Percentiles rank a stretch among this genome's conserved stretches.
Evolutionary conservation across 805 yeast genomes (phyloP).

Genomic region (Monosporozyma siamensis): DNA sequence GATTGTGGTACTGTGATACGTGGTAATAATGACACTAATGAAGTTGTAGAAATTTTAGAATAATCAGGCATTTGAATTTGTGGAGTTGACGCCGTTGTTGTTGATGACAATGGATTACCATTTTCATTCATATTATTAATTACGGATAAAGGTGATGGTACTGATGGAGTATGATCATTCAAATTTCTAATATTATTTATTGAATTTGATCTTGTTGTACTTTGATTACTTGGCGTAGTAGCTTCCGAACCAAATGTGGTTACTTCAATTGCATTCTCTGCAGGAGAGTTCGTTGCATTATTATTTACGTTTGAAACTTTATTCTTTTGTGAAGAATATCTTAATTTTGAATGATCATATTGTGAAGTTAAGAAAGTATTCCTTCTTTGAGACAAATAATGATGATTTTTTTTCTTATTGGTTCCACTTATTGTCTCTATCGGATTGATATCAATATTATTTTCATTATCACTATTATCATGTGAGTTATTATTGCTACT

Average conservation of each 20-base stretch:
- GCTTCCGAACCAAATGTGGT: neutral
- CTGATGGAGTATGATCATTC: neutral
- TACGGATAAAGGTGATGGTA: conserved; percentile 1
- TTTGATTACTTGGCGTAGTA: neutral
- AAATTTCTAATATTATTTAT: neutral
- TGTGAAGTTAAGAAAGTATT: conserved; percentile 27
- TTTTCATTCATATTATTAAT: neutral
- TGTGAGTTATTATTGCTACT: no score
- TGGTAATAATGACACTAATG: conserved; percentile 40
- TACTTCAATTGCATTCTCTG: neutral
- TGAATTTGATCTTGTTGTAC: neutral
- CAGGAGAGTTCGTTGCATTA: no score
- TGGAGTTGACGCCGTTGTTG: neutral
- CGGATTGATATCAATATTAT: conserved; percentile 2
- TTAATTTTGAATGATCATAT: conserved; percentile 25
- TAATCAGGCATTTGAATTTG: conserved; percentile 26
- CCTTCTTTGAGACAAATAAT: conserved; percentile 23
- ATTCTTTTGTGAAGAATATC: conserved; percentile 19
- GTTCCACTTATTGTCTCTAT: conserved; percentile 7
- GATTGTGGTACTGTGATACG: conserved; percentile 64
- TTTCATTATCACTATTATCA: conserved; percentile 5
- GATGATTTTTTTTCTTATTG: conserved; percentile 11
- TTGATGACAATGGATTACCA: neutral
- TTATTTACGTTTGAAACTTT: neutral
- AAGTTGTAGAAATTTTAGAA: conserved; percentile 26